A percentile compares a stretch with the other conserved stretches of the same genome.
Conservation (phyloP, 139 green algal species). For the Auxenochlorella pyrenoidosa region DNA sequence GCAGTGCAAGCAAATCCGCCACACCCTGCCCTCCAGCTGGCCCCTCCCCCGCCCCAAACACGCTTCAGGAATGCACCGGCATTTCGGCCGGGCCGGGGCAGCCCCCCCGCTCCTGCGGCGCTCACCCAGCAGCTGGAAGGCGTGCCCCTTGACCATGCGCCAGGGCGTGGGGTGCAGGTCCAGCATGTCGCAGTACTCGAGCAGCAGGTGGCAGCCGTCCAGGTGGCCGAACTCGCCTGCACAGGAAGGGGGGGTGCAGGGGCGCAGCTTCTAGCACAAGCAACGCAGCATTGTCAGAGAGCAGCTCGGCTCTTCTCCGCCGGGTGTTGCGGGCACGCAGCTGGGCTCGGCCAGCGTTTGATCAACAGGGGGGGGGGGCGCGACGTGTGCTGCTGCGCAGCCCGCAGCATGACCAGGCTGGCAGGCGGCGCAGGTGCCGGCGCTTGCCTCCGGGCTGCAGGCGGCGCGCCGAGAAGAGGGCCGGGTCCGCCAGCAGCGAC, state of each 20-base stretch:
- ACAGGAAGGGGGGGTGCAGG: not conserved
- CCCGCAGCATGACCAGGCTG: too few species aligned
- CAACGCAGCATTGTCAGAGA: not conserved
- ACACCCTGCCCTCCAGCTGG: too few species aligned
- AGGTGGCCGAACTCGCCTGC: constrained; percentile 37
- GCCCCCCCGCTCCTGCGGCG: not conserved
- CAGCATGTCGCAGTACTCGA: constrained; percentile 89
- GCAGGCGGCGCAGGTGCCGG: too few species aligned
- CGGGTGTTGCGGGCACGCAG: not conserved
- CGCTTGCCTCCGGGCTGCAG: not conserved
- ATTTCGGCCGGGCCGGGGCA: not conserved
- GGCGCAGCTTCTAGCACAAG: not conserved
- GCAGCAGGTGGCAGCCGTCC: constrained; percentile 63
- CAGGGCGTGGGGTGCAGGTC: constrained; percentile 76
- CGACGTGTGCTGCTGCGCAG: too few species aligned
- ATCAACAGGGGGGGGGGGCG: not conserved
- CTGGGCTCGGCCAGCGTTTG: not conserved
- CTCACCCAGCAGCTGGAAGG: constrained; percentile 72
- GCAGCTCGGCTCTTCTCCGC: not conserved
- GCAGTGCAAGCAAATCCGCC: too few species aligned
- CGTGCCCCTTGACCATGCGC: constrained; percentile 88
- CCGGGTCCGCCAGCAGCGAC: constrained; percentile 86
- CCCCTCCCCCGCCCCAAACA: too few species aligned
- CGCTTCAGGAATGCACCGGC: too few species aligned
- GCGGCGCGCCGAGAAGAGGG: constrained; percentile 71